Conservation (phyloP, 2,329 filamentous ascomycete species). For the Hymenoscyphus scutula region DNA sequence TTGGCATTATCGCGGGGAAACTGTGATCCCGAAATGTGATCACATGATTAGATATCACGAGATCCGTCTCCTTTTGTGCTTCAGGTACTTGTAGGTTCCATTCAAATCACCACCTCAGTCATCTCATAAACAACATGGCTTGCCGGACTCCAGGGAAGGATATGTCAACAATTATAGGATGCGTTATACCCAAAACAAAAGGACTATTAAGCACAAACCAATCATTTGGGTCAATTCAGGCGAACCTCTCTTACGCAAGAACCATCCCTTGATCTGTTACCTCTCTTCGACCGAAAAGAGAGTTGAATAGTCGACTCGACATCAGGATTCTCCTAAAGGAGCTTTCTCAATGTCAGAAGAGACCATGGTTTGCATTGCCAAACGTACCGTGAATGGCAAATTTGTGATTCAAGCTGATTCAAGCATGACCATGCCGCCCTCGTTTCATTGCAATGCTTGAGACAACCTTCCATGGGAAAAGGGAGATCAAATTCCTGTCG, state of each 20-base stretch:
- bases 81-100: no score
- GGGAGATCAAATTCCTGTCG: slow-evolving; percentile 24
- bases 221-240: not conserved
- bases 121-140: not conserved
- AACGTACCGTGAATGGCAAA: slow-evolving; percentile 13
- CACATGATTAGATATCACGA: not conserved
- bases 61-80: not conserved
- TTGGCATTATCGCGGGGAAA: not conserved
- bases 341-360: not conserved
- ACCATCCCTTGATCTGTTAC: not conserved
- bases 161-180: not conserved
- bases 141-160: not conserved
- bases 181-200: not conserved
- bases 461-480: slow-evolving; percentile 6
- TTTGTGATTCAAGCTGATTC: slow-evolving; percentile 14
- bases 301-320: not conserved
- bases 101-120: not conserved
- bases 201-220: not conserved
- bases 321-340: not conserved
- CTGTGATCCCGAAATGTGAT: not conserved
- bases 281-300: not conserved
- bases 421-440: slow-evolving; percentile 9
- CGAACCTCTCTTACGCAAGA: not conserved
- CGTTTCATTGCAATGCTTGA: slow-evolving; percentile 28
- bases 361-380: not conserved